These are phyloP conservation scores for Starmerella powellii DNA, from an alignment of 805 yeast species.

Conservation along the genomic window DNA sequence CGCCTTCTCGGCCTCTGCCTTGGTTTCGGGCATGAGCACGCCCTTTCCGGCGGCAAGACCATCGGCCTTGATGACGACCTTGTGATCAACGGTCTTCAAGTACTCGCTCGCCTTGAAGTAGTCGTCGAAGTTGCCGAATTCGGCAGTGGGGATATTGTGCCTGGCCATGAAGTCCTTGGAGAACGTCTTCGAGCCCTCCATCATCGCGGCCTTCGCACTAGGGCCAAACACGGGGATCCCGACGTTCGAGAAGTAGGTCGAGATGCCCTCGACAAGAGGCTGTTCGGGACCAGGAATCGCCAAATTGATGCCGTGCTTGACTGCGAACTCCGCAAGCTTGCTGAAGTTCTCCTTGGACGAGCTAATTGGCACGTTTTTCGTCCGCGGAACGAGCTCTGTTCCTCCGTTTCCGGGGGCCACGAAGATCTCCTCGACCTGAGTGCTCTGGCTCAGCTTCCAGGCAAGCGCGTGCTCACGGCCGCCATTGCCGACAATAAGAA, in stretches of 20 bases:
- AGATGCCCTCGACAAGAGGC: constrained; percentile 89
- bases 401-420: constrained; percentile 99
- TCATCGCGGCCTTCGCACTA: constrained; percentile 71
- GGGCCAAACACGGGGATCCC: constrained; percentile 98
- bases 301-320: constrained; percentile 48
- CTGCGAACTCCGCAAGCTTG: constrained; percentile 61
- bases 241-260: constrained; percentile 55
- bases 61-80: constrained; percentile 88
- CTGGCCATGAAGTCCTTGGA: constrained; percentile 88
- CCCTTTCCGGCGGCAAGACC: constrained; percentile 99
- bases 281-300: constrained; percentile 99
- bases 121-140: constrained; percentile 66
- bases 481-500: constrained; percentile 89
- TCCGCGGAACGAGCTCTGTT: constrained; percentile 41
- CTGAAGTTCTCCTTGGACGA: constrained; percentile 57
- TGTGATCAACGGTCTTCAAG: constrained; percentile 51
- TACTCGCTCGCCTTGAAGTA: constrained; percentile 66
- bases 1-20: constrained; percentile 75
- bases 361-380: constrained; percentile 58
- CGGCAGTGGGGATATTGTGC: constrained; percentile 91
- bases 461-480: constrained; percentile 98
- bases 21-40: constrained; percentile 76
- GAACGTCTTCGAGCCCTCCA: constrained; percentile 96
- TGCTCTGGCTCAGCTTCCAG: constrained; percentile 78
- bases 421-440: constrained; percentile 54